Base-by-base conservation (phyloP, 2,329 filamentous ascomycete genomes). In the Fusarium graminum region DNA sequence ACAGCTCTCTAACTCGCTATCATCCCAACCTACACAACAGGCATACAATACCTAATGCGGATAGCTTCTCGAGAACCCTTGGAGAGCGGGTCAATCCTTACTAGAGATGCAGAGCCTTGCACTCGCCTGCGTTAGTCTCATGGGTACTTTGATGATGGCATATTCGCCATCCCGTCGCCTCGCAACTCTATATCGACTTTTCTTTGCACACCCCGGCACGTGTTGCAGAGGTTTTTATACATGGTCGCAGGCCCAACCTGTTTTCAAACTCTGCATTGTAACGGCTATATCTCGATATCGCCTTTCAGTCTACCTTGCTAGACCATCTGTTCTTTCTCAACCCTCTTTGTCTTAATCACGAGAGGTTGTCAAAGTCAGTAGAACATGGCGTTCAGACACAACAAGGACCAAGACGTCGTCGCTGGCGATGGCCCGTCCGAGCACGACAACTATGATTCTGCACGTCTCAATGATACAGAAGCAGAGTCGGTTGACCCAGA, bases 401-500 rank as follows among this genome's bases (percentile, higher is more conserved):
- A 54, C 7, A 71, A 74, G 40, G 69, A 73, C 22, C 57, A 64
- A 13, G 59, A 61, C 41, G 34, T 59, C 47, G 43, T 60, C 52
- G 59, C 61, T 54, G 69, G 62, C 8, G 65, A 72, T 46, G 70
- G 60, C 54, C 41, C 62, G 13, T 47, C 65, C 10, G 68, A 59
- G 9, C 55, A 65, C 13, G 45, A 51, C 36, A 66, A 68, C 41
- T 71, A 72, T 50, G 70, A 64, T 17, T 65, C 58, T 42, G 38
- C 30, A 26, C 66, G 59, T 7, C 57, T 52, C 14, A 43, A 59
- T 26, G 72, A 69, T 30, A 47, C 51, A 16, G 65, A 63, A 62
- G 75, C 83, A 73, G 69, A 79, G 71, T 57, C 68, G 43, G 85
- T 87, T 73, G 85, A 91, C 77, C 84, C 87, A 25, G 80, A 88